These are phyloP conservation scores for Yamadazyma membranifaciens DNA, from an alignment of 1,139 yeast species.

Conservation along the genomic window DNA sequence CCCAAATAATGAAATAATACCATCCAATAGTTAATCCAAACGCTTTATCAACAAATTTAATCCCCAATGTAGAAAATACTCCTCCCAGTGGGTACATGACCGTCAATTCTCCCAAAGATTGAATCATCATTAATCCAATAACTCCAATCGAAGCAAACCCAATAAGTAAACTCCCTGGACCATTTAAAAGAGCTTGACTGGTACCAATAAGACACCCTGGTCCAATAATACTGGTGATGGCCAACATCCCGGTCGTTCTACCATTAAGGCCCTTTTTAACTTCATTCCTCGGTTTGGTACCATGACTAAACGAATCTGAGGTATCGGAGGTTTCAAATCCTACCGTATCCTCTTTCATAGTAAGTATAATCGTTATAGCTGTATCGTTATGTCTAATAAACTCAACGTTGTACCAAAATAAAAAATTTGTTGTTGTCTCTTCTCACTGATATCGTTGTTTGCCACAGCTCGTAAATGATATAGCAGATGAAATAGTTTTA, in stretches of 20 bases:
- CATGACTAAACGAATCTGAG: no score
- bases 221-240: slow-evolving; percentile 56
- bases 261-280: slow-evolving; percentile 24
- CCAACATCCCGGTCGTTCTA: slow-evolving; percentile 45
- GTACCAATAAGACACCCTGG: slow-evolving; percentile 54
- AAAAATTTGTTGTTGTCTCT: no score
- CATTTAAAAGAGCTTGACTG: slow-evolving; percentile 41
- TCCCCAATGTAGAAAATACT: slow-evolving; percentile 45
- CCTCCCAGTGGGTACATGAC: slow-evolving; percentile 53
- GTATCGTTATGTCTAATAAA: no score
- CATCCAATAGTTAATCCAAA: slow-evolving; percentile 63
- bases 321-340: no score
- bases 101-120: slow-evolving; percentile 55
- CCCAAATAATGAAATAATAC: slow-evolving; percentile 62
- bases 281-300: no score
- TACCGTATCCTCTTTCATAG: no score
- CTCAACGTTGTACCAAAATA: no score
- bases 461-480: no score
- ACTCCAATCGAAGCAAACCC: slow-evolving; percentile 52
- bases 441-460: no score
- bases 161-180: slow-evolving; percentile 45
- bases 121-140: slow-evolving; percentile 59
- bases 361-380: no score
- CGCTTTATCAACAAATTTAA: slow-evolving; percentile 54
- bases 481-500: no score